phyloP scores from a whole-genome alignment of 192 early-diverging fungal genomes.

The Linnemannia zychae region DNA sequence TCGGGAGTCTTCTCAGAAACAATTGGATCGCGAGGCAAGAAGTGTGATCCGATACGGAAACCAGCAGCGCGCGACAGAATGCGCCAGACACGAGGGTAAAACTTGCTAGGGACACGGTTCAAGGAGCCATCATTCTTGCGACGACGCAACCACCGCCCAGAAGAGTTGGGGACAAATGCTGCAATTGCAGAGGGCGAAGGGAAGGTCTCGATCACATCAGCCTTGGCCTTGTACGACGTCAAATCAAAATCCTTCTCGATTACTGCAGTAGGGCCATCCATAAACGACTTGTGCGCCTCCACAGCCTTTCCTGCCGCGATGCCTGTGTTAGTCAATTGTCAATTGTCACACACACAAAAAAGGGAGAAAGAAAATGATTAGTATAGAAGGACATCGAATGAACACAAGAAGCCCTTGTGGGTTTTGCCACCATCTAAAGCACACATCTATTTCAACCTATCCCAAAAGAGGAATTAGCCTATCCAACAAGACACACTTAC shows the following conservation, averaged over 20 bases:
- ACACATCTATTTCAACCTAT: background rate
- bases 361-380: background rate
- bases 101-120: constrained; percentile 82
- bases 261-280: constrained; percentile 72
- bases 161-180: constrained; percentile 61
- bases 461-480: background rate
- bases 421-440: background rate
- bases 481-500: constrained; percentile 38
- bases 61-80: constrained; percentile 75
- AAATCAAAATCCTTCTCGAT: constrained; percentile 68
- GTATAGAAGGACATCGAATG: background rate
- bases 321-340: constrained; percentile 8
- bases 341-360: background rate
- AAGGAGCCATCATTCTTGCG: constrained; percentile 89
- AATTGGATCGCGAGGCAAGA: constrained; percentile 80
- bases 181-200: constrained; percentile 57
- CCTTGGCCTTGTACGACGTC: constrained; percentile 59
- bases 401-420: background rate
- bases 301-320: constrained; percentile 58
- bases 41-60: constrained; percentile 70
- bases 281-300: constrained; percentile 68
- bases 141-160: constrained; percentile 79
- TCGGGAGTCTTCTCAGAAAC: constrained; percentile 87
- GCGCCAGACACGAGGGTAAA: constrained; percentile 84
- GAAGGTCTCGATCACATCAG: constrained; percentile 25